Conservation (phyloP, 306 rosid species). For the Hippophae gyantsensis region DNA sequence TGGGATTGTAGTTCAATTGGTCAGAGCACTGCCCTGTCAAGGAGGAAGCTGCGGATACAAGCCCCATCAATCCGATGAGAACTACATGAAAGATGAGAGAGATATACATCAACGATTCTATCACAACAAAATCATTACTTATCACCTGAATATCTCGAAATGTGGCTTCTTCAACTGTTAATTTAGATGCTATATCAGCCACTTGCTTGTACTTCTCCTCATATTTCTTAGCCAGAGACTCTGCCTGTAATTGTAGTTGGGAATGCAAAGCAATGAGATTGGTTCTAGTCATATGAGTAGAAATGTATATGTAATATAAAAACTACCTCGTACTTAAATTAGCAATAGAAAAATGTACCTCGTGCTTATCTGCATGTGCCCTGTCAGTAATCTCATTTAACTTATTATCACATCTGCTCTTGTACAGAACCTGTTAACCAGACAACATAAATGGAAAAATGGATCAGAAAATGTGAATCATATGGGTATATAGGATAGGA, state of each 20-base stretch:
- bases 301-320: not conserved
- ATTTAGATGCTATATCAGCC: conserved; percentile 78
- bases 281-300: conserved; percentile 8
- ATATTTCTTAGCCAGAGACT: conserved; percentile 61
- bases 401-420: conserved; percentile 85
- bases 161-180: conserved; percentile 83
- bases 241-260: conserved; percentile 51
- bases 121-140: not conserved
- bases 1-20: too few relatives aligned
- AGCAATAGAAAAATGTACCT: conserved; percentile 35
- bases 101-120: too few relatives aligned
- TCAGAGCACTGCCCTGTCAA: too few relatives aligned
- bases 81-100: too few relatives aligned
- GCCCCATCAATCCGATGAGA: too few relatives aligned
- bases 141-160: conserved; percentile 85
- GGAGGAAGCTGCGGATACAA: too few relatives aligned
- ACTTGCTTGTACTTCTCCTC: conserved; percentile 95
- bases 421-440: conserved; percentile 62
- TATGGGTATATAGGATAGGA: not conserved
- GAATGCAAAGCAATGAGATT: conserved; percentile 1
- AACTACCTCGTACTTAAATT: conserved; percentile 7
- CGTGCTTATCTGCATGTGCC: conserved; percentile 87
- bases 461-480: not conserved
- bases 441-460: conserved; percentile 15
- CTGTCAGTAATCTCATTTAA: conserved; percentile 91